phyloP scores from a whole-genome alignment of 257 asterid genomes.

The Scutellaria minor region DNA sequence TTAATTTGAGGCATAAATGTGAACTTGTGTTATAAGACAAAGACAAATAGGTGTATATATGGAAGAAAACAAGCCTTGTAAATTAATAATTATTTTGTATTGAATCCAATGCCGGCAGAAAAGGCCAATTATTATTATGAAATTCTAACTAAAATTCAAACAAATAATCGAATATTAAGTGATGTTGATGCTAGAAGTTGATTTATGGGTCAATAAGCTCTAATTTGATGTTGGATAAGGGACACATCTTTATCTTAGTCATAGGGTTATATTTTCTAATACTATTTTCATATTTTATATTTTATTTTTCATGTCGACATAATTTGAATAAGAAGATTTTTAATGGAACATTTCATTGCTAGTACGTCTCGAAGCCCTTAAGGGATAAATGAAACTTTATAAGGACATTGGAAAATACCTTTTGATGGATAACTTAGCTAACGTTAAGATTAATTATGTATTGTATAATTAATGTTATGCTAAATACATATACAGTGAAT shows the following conservation, averaged over 20 bases:
- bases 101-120: conserved; percentile 23
- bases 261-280: background rate
- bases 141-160: background rate
- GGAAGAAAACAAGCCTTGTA: conserved; percentile 17
- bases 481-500: background rate
- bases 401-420: too few species aligned
- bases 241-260: background rate
- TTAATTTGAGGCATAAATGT: background rate
- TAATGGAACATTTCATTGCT: background rate
- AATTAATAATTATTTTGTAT: conserved; percentile 3
- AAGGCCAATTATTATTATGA: conserved; percentile 22
- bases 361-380: background rate
- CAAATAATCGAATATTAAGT: background rate
- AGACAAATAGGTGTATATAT: conserved; percentile 8
- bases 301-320: background rate
- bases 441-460: background rate
- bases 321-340: background rate
- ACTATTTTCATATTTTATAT: too few species aligned
- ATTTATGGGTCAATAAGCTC: background rate
- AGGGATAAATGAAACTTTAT: too few species aligned
- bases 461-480: background rate
- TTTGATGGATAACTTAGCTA: background rate
- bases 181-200: conserved; percentile 13
- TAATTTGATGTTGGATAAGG: background rate
- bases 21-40: background rate